Base-by-base conservation (phyloP, 176 grass and related monocot species). In the Oryza longistaminata region DNA sequence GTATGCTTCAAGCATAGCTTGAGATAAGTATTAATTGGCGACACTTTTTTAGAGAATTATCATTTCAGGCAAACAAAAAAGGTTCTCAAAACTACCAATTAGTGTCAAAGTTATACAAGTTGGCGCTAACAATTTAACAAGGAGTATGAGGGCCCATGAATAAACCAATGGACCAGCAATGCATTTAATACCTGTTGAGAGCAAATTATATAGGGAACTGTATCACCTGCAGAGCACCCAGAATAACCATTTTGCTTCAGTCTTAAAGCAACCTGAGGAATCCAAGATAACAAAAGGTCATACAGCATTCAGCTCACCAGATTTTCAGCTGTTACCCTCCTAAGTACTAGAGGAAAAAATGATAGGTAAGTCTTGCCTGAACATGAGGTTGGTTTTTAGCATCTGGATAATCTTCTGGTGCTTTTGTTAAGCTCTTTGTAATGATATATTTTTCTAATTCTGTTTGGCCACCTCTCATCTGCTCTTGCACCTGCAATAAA, bases 351-450 rank as follows among this genome's bases (percentile, higher is more conserved):
- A 84, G 21, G 79, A 84, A 71, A 40, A 24, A 78, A 79, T 53
- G 37, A 21, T 60, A 62, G 62, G 40, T 64, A 84, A 71, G 16
- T 75, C 84, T 92, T 88, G 85, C 93, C 93, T 99, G 96, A 70
- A 99, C 96, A 91, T 99, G 96, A 82, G 96, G 96, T 81, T 99
- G 96, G 73, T 90, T 99, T 89, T 95, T 99, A 76, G 91, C 93
- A 96, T 99, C 96, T 76, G 96, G 91, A 85, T 99, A 99, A 83
- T 99, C 96, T 76, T 91, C 82, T 48, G 96, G 93, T 0, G 96
- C 90, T 89, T 99, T 99, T 72, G 96, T 99, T 80, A 99, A 80
- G 78, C 91, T 94, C 89, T 99, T 99, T 86, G 90, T 99, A 58
- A 99, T 99, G 68, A 92, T 82, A 77, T 96, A 99, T 82, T 99